These are phyloP conservation scores for Physaria fendleri DNA, from an alignment of 345 rosid genomes.

Conservation along the genomic window DNA sequence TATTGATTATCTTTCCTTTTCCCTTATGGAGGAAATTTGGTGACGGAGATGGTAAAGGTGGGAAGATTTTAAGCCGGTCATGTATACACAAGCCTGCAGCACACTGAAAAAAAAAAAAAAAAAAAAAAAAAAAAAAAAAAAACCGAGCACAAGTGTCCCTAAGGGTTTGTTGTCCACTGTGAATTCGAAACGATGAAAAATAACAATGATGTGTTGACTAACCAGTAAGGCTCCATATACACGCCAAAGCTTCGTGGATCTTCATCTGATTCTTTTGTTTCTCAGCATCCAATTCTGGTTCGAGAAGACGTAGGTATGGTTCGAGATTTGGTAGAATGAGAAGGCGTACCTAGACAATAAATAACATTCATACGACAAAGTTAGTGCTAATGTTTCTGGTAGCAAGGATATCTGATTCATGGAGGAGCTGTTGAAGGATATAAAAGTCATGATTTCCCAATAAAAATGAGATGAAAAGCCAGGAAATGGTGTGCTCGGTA, in stretches of 20 bases:
- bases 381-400: neutral
- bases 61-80: constrained; percentile 77
- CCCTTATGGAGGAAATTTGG: constrained; percentile 38
- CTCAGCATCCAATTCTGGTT: constrained; percentile 84
- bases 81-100: too few species aligned
- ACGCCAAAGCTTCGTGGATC: constrained; percentile 91
- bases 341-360: constrained; percentile 54
- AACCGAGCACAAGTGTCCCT: neutral
- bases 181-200: neutral
- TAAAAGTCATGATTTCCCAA: neutral
- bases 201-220: constrained; percentile 22
- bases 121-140: too few species aligned
- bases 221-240: constrained; percentile 87
- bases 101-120: too few species aligned
- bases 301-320: constrained; percentile 73
- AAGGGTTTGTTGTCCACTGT: neutral
- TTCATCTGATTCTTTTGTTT: constrained; percentile 81
- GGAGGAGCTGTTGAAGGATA: neutral
- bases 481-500: neutral
- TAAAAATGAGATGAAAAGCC: neutral
- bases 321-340: constrained; percentile 73
- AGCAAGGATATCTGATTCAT: neutral
- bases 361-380: neutral
- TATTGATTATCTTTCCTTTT: constrained; percentile 37
- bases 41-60: constrained; percentile 48